These are phyloP conservation scores for Euphrasia confusa DNA, from an alignment of 257 asterid species.

Conservation along the genomic window DNA sequence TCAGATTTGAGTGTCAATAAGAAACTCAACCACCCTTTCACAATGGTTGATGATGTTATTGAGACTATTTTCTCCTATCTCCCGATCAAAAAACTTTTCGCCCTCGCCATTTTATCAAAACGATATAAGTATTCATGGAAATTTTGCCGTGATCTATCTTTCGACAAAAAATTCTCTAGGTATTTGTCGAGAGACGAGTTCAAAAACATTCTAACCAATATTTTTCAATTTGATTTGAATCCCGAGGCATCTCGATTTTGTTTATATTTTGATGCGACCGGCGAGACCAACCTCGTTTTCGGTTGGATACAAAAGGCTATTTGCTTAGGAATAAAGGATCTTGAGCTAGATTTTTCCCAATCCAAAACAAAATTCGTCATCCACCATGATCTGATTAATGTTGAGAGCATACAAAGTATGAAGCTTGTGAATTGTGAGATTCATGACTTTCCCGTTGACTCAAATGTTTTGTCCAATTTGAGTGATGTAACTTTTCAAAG, in stretches of 20 bases:
- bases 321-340: slow-evolving; percentile 6
- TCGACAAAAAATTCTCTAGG: background rate
- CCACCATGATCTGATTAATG: background rate
- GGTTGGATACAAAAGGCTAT: background rate
- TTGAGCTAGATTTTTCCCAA: slow-evolving; percentile 27
- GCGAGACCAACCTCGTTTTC: background rate
- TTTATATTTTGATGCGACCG: slow-evolving; percentile 17
- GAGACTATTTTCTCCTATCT: slow-evolving; percentile 25
- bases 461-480: slow-evolving; percentile 20
- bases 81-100: slow-evolving; percentile 13
- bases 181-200: slow-evolving; percentile 5
- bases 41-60: slow-evolving; percentile 28
- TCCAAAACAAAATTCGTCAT: background rate
- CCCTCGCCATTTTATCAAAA: slow-evolving; percentile 17
- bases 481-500: slow-evolving; percentile 18
- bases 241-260: background rate
- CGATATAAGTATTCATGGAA: slow-evolving; percentile 24
- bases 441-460: background rate
- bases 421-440: slow-evolving; percentile 30
- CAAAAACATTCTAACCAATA: no score
- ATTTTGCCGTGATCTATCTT: slow-evolving; percentile 24
- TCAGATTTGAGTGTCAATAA: background rate
- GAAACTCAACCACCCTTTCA: background rate
- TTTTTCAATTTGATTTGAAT: no score
- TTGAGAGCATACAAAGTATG: slow-evolving; percentile 7